Evolutionary conservation across 768 basidiomycete genomes (phyloP).

Genomic region (Russula vinacea): DNA sequence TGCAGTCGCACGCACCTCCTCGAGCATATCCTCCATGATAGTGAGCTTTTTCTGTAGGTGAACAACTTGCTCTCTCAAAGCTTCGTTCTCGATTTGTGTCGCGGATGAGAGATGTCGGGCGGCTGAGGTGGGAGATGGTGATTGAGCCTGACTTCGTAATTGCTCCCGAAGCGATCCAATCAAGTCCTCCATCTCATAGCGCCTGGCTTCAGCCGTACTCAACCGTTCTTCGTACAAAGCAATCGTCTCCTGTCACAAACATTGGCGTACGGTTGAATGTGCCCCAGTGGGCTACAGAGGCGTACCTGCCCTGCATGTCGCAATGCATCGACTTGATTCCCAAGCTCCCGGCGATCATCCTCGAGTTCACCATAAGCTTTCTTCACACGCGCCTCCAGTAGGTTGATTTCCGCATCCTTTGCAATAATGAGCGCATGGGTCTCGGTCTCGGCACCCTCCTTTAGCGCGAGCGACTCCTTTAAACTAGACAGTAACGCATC

Average conservation of each 20-base stretch:
- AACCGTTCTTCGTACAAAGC: constrained; percentile 91
- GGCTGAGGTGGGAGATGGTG: constrained; percentile 38
- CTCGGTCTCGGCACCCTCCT: constrained; percentile 51
- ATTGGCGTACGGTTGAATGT: constrained; percentile 8
- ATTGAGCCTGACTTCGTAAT: constrained; percentile 36
- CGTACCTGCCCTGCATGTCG: constrained; percentile 83
- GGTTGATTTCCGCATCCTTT: constrained; percentile 59
- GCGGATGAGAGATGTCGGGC: constrained; percentile 58
- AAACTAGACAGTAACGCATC: constrained; percentile 47
- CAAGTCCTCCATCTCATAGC: constrained; percentile 74
- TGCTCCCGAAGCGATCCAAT: constrained; percentile 58
- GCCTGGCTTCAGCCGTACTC: constrained; percentile 60
- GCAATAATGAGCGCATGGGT: constrained; percentile 49
- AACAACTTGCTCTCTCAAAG: constrained; percentile 81
- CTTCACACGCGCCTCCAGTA: constrained; percentile 49
- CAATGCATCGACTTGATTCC: constrained; percentile 75
- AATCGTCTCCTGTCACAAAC: constrained; percentile 72
- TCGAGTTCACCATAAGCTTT: constrained; percentile 47
- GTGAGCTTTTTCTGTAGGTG: constrained; percentile 78
- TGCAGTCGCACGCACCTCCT: constrained; percentile 64
- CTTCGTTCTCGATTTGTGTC: constrained; percentile 92
- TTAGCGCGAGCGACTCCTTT: constrained; percentile 50
- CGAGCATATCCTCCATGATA: constrained; percentile 78
- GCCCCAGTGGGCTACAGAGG: not conserved
- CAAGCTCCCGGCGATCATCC: constrained; percentile 64